Conservation (phyloP, 1,139 yeast species). For the Nakaseomyces bracarensis region DNA sequence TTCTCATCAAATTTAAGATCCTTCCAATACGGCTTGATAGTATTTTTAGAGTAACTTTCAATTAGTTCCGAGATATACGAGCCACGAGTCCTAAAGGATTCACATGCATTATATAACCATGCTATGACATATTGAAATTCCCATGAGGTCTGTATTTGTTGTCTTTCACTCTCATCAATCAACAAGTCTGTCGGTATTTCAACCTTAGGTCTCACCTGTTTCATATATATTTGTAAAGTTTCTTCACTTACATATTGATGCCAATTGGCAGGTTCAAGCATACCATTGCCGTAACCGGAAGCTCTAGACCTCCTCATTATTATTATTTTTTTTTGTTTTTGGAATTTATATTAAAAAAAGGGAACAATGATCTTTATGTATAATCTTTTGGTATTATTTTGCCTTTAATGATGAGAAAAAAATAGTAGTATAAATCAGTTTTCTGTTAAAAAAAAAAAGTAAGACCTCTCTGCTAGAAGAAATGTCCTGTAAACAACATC, state of each 20-base stretch:
- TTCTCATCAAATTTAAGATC: conserved; percentile 27
- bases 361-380: no score
- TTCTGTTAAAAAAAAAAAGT: no score
- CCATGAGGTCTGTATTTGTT: conserved; percentile 21
- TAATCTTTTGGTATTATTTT: no score
- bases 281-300: conserved; percentile 1
- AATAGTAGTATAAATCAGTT: no score
- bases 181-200: conserved; percentile 10
- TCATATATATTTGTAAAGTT: conserved; percentile 18
- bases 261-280: conserved; percentile 15
- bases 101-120: conserved; percentile 30
- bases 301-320: conserved; percentile 4
- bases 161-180: conserved; percentile 10
- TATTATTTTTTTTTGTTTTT: neutral
- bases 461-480: no score
- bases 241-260: conserved; percentile 22
- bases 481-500: no score
- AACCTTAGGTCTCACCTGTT: conserved; percentile 14
- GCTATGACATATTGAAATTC: conserved; percentile 29
- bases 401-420: no score
- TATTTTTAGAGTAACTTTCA: conserved; percentile 8
- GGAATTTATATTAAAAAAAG: no score
- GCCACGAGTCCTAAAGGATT: conserved; percentile 21
- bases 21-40: conserved; percentile 25
- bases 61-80: conserved; percentile 8